phyloP scores from a whole-genome alignment of 106 monocot species.

The Triglochin maritima region DNA sequence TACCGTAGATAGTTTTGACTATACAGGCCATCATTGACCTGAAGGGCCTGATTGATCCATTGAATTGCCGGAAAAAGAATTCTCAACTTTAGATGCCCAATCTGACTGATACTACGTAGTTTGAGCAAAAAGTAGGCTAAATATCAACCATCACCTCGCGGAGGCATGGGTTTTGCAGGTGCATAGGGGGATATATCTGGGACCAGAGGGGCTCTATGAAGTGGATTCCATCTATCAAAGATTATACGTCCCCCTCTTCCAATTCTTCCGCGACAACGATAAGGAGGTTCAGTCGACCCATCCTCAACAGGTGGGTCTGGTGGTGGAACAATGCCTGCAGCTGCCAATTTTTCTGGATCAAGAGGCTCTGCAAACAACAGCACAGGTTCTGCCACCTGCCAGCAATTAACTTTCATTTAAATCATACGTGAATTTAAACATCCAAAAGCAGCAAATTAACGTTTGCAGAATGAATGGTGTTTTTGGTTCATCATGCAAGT shows the following conservation, averaged over 20 bases:
- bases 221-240: constrained; percentile 70
- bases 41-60: not conserved
- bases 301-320: constrained; percentile 59
- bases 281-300: constrained; percentile 37
- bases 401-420: too few species aligned
- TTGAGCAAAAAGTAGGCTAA: not conserved
- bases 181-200: constrained; percentile 7
- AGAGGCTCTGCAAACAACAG: constrained; percentile 65
- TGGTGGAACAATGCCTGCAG: constrained; percentile 48
- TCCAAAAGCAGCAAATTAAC: too few species aligned
- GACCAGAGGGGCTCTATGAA: constrained; percentile 25
- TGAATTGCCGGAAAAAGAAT: not conserved
- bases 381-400: constrained; percentile 37
- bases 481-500: too few species aligned
- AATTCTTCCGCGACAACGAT: constrained; percentile 60
- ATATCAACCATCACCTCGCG: constrained; percentile 19
- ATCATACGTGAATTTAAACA: too few species aligned
- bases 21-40: not conserved
- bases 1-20: not conserved
- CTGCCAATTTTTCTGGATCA: constrained; percentile 51
- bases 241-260: constrained; percentile 92
- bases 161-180: constrained; percentile 10
- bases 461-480: too few species aligned
- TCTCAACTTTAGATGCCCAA: not conserved
- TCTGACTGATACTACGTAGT: not conserved